Conservation (phyloP, 2,329 filamentous ascomycete genomes). For the Niveomyces coronatus region DNA sequence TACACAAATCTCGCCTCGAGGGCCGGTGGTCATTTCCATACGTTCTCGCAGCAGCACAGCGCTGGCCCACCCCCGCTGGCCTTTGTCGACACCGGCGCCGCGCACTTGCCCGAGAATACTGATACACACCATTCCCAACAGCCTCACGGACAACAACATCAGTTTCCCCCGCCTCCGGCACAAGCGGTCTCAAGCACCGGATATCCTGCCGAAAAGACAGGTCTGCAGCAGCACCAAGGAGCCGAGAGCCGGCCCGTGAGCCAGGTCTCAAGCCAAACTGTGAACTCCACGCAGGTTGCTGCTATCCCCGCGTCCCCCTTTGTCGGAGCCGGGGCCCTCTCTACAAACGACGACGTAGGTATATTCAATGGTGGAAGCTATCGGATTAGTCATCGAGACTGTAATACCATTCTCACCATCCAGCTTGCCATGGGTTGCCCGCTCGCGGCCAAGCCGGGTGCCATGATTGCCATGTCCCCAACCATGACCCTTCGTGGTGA, state of each 20-base stretch:
- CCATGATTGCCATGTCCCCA: slow-evolving; percentile 92
- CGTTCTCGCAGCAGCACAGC: slow-evolving; percentile 4
- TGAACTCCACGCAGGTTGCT: not conserved
- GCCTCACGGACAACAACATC: slow-evolving; percentile 19
- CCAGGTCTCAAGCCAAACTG: slow-evolving; percentile 21
- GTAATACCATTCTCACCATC: slow-evolving; percentile 79
- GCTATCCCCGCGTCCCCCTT: slow-evolving; percentile 41
- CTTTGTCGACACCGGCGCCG: slow-evolving; percentile 10
- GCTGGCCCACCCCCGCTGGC: slow-evolving; percentile 4
- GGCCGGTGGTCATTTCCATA: slow-evolving; percentile 9
- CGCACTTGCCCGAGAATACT: slow-evolving; percentile 11
- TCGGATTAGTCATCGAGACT: slow-evolving; percentile 83
- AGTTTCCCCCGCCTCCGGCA: slow-evolving; percentile 13
- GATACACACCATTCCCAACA: slow-evolving; percentile 15
- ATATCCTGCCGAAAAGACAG: slow-evolving; percentile 22
- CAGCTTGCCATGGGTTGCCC: slow-evolving; percentile 87
- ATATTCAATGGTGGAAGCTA: slow-evolving; percentile 96
- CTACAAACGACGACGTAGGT: slow-evolving; percentile 77
- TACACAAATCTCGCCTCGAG: slow-evolving; percentile 16
- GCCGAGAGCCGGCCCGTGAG: slow-evolving; percentile 16
- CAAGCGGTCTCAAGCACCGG: slow-evolving; percentile 11
- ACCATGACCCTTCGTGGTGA: slow-evolving; percentile 74
- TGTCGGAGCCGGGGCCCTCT: slow-evolving; percentile 46
- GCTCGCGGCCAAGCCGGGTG: slow-evolving; percentile 67
- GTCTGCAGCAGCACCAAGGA: slow-evolving; percentile 15